phyloP scores from a whole-genome alignment of 306 rosid species.

The Pterocarpus santalinus region DNA sequence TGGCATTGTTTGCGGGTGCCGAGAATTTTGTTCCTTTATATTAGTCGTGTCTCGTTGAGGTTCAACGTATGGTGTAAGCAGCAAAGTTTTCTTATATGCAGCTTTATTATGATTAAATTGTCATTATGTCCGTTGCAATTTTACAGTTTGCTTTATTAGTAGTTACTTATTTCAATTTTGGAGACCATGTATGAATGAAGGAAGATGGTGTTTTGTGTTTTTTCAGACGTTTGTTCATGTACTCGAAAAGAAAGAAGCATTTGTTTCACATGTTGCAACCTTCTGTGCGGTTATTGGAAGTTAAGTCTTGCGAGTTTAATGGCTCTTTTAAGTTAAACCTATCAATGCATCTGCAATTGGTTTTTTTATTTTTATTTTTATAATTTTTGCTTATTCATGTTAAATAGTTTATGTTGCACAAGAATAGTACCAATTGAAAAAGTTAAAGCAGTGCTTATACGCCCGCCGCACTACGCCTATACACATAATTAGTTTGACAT shows the following conservation, averaged over 20 bases:
- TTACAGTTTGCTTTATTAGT: neutral
- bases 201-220: neutral
- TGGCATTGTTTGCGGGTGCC: slow-evolving; percentile 11
- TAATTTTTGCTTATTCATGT: too few relatives aligned
- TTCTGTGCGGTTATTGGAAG: slow-evolving; percentile 3
- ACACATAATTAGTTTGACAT: too few relatives aligned
- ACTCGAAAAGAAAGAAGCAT: neutral
- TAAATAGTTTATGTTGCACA: too few relatives aligned
- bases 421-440: too few relatives aligned
- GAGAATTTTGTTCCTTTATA: slow-evolving; percentile 3
- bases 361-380: too few relatives aligned
- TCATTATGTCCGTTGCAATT: neutral
- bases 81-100: slow-evolving; percentile 3
- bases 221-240: neutral
- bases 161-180: slow-evolving; percentile 27
- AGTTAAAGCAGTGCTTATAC: too few relatives aligned
- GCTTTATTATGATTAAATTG: neutral
- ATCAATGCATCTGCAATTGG: too few relatives aligned
- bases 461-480: too few relatives aligned
- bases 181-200: neutral
- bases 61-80: neutral
- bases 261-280: slow-evolving; percentile 12
- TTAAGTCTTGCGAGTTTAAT: neutral
- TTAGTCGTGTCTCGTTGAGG: slow-evolving; percentile 18
- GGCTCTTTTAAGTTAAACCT: neutral